A percentile compares a stretch with the other conserved stretches of the same genome.
Conservation (phyloP, 768 basidiomycete species). For the Coprinopsis cinerea region DNA sequence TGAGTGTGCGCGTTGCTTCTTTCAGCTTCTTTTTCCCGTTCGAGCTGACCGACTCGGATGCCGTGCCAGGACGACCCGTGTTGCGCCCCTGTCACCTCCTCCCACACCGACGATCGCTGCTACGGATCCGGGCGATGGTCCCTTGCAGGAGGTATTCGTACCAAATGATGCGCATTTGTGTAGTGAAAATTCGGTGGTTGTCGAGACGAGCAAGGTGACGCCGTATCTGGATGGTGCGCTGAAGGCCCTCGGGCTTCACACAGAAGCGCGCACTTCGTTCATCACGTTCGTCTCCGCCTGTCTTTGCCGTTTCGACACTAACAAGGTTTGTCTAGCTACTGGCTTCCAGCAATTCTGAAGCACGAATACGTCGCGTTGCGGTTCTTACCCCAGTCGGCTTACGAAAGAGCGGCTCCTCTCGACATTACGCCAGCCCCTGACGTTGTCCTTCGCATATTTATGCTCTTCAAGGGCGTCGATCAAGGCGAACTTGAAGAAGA, state of each 20-base stretch:
- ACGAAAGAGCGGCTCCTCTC: slow-evolving; percentile 33
- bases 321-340: slow-evolving; percentile 25
- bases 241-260: slow-evolving; percentile 29
- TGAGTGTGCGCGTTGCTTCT: slow-evolving; percentile 14
- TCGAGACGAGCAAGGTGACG: slow-evolving; percentile 23
- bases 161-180: slow-evolving; percentile 6
- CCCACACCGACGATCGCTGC: no score
- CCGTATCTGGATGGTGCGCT: slow-evolving; percentile 39
- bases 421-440: slow-evolving; percentile 35
- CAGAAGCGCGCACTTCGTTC: slow-evolving; percentile 39
- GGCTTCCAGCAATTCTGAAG: slow-evolving; percentile 37
- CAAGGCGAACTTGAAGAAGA: slow-evolving; percentile 14
- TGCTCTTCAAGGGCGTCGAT: slow-evolving; percentile 37
- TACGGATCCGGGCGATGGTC: background rate
- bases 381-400: slow-evolving; percentile 38
- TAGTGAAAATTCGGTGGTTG: slow-evolving; percentile 23
- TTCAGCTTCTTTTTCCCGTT: background rate
- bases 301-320: background rate
- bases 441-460: slow-evolving; percentile 38
- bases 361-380: slow-evolving; percentile 36
- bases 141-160: background rate
- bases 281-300: slow-evolving; percentile 29
- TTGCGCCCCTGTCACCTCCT: no score
- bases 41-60: background rate
- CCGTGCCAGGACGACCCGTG: no score